phyloP scores from a whole-genome alignment of 345 rosid species.

The Xanthoceras sorbifolium region DNA sequence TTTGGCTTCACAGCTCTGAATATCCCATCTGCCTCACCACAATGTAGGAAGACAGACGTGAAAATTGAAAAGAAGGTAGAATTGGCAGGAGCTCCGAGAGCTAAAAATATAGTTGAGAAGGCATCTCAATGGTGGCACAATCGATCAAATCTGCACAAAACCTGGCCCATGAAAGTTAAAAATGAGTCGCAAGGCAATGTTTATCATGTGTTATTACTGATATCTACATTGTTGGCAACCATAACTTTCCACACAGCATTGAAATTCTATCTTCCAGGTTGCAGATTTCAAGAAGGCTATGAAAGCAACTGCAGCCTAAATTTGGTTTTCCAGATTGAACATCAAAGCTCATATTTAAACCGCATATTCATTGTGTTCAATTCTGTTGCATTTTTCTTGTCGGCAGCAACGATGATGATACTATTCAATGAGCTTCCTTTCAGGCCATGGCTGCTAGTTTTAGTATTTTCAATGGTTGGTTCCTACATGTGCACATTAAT shows the following conservation, averaged over 20 bases:
- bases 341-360: background rate
- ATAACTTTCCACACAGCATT: background rate
- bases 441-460: background rate
- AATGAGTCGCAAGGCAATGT: background rate
- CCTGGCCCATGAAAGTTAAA: background rate
- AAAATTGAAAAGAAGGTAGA: background rate
- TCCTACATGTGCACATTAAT: background rate
- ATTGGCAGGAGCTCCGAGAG: background rate
- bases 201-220: background rate
- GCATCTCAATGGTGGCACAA: too few species aligned
- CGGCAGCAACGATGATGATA: background rate
- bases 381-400: slow-evolving; percentile 14
- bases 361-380: background rate
- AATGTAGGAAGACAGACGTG: background rate
- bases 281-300: background rate
- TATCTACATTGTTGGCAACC: background rate
- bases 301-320: too few species aligned
- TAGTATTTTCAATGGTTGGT: background rate
- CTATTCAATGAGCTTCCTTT: background rate
- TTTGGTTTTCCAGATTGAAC: background rate
- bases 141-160: background rate
- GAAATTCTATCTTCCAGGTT: background rate
- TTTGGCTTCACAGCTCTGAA: too few species aligned
- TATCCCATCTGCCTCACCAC: background rate
- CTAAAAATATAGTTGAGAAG: background rate